phyloP scores from a whole-genome alignment of 768 basidiomycete species.

The Psilocybe sp. region DNA sequence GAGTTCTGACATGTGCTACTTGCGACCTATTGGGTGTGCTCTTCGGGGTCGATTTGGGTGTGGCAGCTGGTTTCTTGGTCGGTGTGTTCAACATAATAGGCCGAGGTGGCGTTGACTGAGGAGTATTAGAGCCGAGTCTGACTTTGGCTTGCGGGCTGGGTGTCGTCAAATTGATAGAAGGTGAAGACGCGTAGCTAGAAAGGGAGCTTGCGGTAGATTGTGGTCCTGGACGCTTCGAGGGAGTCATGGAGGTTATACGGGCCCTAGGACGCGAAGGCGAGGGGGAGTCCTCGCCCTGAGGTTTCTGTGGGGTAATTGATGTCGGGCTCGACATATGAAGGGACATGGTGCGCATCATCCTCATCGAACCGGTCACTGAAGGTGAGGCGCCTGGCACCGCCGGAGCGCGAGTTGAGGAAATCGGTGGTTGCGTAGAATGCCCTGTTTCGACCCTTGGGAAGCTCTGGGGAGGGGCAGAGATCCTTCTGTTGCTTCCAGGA shows the following conservation, averaged over 20 bases:
- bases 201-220: conserved; percentile 24
- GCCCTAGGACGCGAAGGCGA: conserved; percentile 32
- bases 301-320: conserved; percentile 15
- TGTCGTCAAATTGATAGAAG: conserved; percentile 36
- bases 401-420: conserved; percentile 2
- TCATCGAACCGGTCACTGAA: conserved; percentile 22
- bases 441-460: conserved; percentile 25
- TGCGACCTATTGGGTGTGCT: conserved; percentile 14
- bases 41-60: conserved; percentile 21
- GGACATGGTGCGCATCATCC: conserved; percentile 23
- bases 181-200: conserved; percentile 21
- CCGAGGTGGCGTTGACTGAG: conserved; percentile 30
- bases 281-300: conserved; percentile 10
- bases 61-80: conserved; percentile 13
- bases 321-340: conserved; percentile 21
- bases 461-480: conserved; percentile 35
- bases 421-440: conserved; percentile 15
- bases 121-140: conserved; percentile 22
- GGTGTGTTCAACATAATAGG: conserved; percentile 21
- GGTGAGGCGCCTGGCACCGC: conserved; percentile 21
- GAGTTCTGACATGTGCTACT: background rate
- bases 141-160: conserved; percentile 35
- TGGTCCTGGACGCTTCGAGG: conserved; percentile 19
- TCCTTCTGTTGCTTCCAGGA: conserved; percentile 30
- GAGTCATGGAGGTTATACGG: conserved; percentile 45